Evolutionary conservation across 2,329 filamentous ascomycete species (phyloP).

Genomic region (Colletotrichum noveboracense): DNA sequence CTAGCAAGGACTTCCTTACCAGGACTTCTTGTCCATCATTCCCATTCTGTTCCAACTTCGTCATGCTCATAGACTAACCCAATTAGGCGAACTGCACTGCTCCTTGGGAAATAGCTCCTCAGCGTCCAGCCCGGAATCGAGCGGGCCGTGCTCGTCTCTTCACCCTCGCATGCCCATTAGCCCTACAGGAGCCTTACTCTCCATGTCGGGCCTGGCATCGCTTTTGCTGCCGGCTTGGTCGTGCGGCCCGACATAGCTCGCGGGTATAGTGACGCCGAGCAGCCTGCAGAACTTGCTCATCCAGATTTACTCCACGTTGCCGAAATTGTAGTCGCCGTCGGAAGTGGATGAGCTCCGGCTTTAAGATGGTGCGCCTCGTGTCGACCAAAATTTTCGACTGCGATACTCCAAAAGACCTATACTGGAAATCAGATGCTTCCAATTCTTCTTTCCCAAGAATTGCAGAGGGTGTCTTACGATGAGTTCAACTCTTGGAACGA

Average conservation of each 20-base stretch:
- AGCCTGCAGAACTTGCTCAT: slow-evolving; percentile 55
- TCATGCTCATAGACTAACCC: slow-evolving; percentile 39
- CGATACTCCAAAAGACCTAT: neutral
- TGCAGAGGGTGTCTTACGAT: neutral
- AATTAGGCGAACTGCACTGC: slow-evolving; percentile 39
- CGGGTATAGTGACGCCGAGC: slow-evolving; percentile 49
- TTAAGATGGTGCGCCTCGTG: slow-evolving; percentile 38
- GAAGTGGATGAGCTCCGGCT: slow-evolving; percentile 43
- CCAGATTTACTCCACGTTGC: slow-evolving; percentile 56
- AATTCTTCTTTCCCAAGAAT: neutral
- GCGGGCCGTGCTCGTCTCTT: slow-evolving; percentile 53
- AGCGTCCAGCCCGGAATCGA: slow-evolving; percentile 53
- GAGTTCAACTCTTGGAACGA: neutral
- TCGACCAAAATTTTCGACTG: neutral
- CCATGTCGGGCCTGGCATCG: slow-evolving; percentile 34
- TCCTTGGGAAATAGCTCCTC: slow-evolving; percentile 43
- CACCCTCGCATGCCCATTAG: slow-evolving; percentile 62
- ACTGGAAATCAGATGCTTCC: neutral
- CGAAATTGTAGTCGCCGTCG: slow-evolving; percentile 50
- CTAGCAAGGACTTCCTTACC: no score
- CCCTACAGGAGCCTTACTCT: slow-evolving; percentile 54
- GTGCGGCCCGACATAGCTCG: slow-evolving; percentile 47
- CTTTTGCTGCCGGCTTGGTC: slow-evolving; percentile 31
- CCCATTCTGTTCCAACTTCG: no score
- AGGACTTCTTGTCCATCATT: no score